phyloP scores from a whole-genome alignment of 768 basidiomycete genomes.

The Udeniomyces megalosporus region DNA sequence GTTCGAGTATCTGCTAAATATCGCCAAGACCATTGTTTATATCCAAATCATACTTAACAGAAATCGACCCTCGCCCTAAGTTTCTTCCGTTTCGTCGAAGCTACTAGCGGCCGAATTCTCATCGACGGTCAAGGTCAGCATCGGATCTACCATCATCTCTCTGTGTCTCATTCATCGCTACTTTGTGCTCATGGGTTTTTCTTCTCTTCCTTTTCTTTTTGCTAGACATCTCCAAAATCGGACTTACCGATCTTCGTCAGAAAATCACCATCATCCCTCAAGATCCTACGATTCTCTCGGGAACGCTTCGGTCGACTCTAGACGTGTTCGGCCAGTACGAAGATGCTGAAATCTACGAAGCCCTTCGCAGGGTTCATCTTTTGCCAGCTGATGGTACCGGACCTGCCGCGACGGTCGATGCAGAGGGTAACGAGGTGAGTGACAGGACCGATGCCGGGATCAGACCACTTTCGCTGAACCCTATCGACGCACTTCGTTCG shows the following conservation, averaged over 20 bases:
- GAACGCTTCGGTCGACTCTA: constrained; percentile 53
- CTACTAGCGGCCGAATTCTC: constrained; percentile 53
- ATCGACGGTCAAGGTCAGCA: constrained; percentile 45
- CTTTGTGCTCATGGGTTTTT: no score
- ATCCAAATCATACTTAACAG: background rate
- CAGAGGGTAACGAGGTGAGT: constrained; percentile 20
- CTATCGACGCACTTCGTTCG: no score
- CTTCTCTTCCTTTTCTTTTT: background rate
- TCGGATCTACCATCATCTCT: background rate
- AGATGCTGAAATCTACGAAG: constrained; percentile 50
- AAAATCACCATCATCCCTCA: constrained; percentile 44
- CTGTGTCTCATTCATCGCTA: no score
- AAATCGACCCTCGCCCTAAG: constrained; percentile 39
- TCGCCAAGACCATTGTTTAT: background rate
- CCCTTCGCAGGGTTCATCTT: constrained; percentile 28
- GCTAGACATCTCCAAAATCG: constrained; percentile 57
- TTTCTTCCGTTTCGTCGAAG: constrained; percentile 83
- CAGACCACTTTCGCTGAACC: no score
- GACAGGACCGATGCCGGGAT: background rate
- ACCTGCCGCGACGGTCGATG: constrained; percentile 12
- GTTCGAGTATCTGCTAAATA: no score
- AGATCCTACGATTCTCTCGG: constrained; percentile 77
- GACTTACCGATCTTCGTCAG: constrained; percentile 63
- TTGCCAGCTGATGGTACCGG: constrained; percentile 21
- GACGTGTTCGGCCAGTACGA: constrained; percentile 78